Conservation (phyloP, 495 filamentous ascomycete species). For the Staphylotrichum longicolle region DNA sequence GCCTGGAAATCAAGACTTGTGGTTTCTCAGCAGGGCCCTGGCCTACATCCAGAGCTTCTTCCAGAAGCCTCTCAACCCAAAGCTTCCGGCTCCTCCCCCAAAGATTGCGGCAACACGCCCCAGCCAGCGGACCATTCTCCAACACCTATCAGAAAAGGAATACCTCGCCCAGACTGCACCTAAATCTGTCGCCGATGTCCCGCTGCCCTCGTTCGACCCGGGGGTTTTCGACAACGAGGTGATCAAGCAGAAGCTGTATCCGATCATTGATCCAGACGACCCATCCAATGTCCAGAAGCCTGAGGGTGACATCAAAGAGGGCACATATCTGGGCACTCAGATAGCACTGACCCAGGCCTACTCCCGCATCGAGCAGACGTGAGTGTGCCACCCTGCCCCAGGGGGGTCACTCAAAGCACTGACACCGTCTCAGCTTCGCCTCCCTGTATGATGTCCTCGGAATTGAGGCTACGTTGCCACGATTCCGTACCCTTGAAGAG, state of each 20-base stretch:
- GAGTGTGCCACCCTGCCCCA: conserved; percentile 7
- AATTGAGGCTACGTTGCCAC: conserved; percentile 37
- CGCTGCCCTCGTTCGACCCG: conserved; percentile 34
- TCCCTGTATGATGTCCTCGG: conserved; percentile 40
- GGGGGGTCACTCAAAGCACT: neutral
- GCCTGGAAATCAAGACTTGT: conserved; percentile 1
- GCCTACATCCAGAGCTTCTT: conserved; percentile 19
- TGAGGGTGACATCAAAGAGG: conserved; percentile 31
- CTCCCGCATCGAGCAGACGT: conserved; percentile 41
- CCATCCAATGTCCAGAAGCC: conserved; percentile 23
- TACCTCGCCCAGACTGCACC: conserved; percentile 28
- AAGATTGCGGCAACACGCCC: conserved; percentile 19
- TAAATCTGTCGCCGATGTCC: conserved; percentile 24
- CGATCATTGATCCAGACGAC: conserved; percentile 28
- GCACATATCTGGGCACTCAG: conserved; percentile 41
- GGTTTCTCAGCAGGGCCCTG: conserved; percentile 15
- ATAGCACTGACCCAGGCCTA: conserved; percentile 43
- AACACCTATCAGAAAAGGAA: conserved; percentile 30
- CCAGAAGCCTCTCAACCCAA: conserved; percentile 20
- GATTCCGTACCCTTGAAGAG: conserved; percentile 31
- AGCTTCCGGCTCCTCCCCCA: conserved; percentile 25
- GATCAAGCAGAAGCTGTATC: conserved; percentile 31
- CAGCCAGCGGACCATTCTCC: conserved; percentile 29
- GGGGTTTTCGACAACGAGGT: conserved; percentile 37
- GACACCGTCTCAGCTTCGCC: conserved; percentile 28